phyloP scores from a whole-genome alignment of 345 rosid species.

The Murraya paniculata region DNA sequence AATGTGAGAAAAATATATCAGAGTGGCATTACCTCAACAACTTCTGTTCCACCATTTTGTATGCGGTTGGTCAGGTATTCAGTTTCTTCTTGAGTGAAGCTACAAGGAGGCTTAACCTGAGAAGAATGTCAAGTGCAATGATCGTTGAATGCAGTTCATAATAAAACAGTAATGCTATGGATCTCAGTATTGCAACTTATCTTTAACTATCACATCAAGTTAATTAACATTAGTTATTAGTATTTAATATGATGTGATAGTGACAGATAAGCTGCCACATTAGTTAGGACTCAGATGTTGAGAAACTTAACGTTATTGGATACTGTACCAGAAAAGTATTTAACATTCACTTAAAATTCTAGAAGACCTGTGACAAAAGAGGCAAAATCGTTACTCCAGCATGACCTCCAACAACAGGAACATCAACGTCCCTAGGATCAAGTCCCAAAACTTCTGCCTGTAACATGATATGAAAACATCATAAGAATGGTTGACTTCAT shows the following conservation, averaged over 20 bases:
- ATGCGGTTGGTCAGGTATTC: constrained; percentile 72
- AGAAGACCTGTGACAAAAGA: constrained; percentile 74
- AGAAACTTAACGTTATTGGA: too few relatives aligned
- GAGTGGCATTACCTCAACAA: constrained; percentile 58
- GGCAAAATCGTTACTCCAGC: constrained; percentile 95
- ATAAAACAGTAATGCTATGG: too few relatives aligned
- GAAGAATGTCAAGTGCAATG: not conserved
- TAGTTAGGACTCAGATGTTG: too few relatives aligned
- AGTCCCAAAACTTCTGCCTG: constrained; percentile 98
- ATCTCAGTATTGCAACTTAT: too few relatives aligned
- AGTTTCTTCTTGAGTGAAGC: constrained; percentile 59
- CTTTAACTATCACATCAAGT: too few relatives aligned
- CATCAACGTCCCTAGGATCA: constrained; percentile 92
- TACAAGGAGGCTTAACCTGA: constrained; percentile 73
- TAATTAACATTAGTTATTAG: too few relatives aligned
- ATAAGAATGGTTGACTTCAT: not conserved
- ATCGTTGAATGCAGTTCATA: not conserved
- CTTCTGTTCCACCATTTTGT: constrained; percentile 88
- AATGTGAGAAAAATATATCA: not conserved
- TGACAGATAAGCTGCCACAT: too few relatives aligned
- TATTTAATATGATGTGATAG: too few relatives aligned
- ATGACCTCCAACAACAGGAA: constrained; percentile 98
- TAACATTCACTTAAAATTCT: not conserved
- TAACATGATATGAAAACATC: not conserved
- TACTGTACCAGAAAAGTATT: not conserved